Evolutionary conservation across 2,329 filamentous ascomycete species (phyloP), one percentile per base, ranked within the genome.

Genomic region (Ascochyta lentis): DNA sequence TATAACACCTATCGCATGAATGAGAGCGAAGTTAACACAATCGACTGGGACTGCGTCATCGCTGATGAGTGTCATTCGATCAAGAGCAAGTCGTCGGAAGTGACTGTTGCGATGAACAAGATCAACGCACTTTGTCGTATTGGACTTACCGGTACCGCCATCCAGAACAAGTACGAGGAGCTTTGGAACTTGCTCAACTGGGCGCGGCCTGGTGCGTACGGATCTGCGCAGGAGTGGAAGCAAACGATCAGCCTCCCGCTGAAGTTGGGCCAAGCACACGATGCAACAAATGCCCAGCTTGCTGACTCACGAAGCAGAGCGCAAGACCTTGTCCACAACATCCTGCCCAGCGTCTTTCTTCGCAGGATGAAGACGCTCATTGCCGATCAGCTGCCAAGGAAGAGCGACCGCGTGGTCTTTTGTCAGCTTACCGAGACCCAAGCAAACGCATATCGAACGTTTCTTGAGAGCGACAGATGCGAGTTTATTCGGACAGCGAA

Each of bases 111-210:
- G 0, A 94, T 99, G 89, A 90, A 92, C 66, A 86, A 93, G 58
- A 81, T 98, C 64, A 99, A 99, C 66, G 87, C 93, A 0, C 83
- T 98, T 2, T 98, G 95, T 70, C 86, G 95, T 31, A 93, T 99
- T 58, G 95, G 95, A 0, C 81, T 99, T 8, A 98, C 93, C 0
- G 95, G 95, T 2, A 99, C 95, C 0, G 94, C 94, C 0, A 97
- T 99, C 40, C 95, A 99, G 72, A 99, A 99, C 75, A 95, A 91
- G 63, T 99, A 99, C 72, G 92, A 97, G 71, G 95, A 99, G 74
- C 83, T 99, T 0, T 99, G 94, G 94, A 96, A 92, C 0, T 81
- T 99, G 0, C 80, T 99, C 3, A 96, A 99, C 72, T 99, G 95
- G 95, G 93, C 92, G 0, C 95, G 96, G 65, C 95, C 95, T 0